phyloP scores from a whole-genome alignment of 306 rosid genomes.

The Begonia peltatifolia region DNA sequence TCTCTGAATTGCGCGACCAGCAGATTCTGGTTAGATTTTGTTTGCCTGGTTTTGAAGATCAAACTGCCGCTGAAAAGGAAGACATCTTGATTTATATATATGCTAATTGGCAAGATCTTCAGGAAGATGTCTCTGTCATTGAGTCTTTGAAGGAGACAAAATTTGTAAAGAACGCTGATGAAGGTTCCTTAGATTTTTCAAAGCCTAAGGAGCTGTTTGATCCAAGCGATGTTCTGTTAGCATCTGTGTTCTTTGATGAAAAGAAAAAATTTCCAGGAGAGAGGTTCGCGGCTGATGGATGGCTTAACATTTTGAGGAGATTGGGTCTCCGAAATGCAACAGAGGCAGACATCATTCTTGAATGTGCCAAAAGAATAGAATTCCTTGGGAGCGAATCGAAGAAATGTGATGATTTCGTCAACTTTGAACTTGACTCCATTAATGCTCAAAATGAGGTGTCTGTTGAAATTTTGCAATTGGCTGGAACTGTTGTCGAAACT shows the following conservation, averaged over 20 bases:
- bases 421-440: constrained; percentile 44
- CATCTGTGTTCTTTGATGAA: constrained; percentile 88
- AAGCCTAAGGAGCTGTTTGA: constrained; percentile 76
- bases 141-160: constrained; percentile 67
- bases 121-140: constrained; percentile 44
- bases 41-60: constrained; percentile 66
- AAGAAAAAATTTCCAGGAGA: constrained; percentile 88
- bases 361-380: constrained; percentile 90
- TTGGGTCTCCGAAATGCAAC: constrained; percentile 68
- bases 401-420: constrained; percentile 55
- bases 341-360: constrained; percentile 73
- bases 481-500: constrained; percentile 78
- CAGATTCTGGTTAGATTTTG: constrained; percentile 84
- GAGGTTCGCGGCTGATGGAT: constrained; percentile 70
- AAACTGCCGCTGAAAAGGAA: constrained; percentile 64
- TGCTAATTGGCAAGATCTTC: constrained; percentile 86
- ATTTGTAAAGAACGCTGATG: constrained; percentile 84
- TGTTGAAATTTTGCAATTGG: constrained; percentile 69
- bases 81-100: constrained; percentile 56
- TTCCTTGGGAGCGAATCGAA: constrained; percentile 71
- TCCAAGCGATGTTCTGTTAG: constrained; percentile 69
- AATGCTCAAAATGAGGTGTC: constrained; percentile 51
- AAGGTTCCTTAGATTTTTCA: constrained; percentile 55
- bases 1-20: constrained; percentile 60
- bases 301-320: constrained; percentile 86